Conservation (phyloP, 2,329 filamentous ascomycete genomes). For the Paecilomyces formosus region DNA sequence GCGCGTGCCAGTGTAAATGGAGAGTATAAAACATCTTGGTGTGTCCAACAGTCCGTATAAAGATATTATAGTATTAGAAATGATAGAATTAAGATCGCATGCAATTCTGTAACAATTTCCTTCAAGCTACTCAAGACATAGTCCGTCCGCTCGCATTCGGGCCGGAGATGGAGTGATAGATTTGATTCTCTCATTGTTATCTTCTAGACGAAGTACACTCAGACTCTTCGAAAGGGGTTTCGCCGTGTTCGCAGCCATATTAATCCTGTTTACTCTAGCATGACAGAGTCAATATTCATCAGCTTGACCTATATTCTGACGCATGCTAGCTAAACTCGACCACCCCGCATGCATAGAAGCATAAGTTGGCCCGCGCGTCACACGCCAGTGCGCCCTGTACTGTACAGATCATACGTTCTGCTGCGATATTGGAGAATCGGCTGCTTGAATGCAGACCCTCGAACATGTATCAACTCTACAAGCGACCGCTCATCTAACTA, state of each 20-base stretch:
- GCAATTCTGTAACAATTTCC: background rate
- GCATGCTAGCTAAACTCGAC: background rate
- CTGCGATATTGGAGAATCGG: background rate
- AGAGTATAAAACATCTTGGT: background rate
- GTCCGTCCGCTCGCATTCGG: no score
- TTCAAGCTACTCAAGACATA: background rate
- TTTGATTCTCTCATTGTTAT: no score
- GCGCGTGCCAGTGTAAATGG: background rate
- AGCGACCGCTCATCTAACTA: no score
- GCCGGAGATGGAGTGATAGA: no score
- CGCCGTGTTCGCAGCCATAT: background rate
- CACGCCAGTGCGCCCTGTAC: background rate
- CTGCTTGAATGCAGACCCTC: background rate
- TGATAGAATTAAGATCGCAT: background rate
- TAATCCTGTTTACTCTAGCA: no score
- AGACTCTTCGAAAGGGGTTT: background rate
- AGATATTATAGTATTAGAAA: background rate
- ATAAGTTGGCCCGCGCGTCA: background rate
- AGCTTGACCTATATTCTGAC: no score
- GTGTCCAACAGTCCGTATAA: background rate
- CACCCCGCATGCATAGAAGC: background rate
- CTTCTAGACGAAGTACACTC: background rate
- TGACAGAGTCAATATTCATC: no score
- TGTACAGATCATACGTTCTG: background rate
- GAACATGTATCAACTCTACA: no score